Conservation (phyloP, 768 basidiomycete species). For the Suillus spraguei region DNA sequence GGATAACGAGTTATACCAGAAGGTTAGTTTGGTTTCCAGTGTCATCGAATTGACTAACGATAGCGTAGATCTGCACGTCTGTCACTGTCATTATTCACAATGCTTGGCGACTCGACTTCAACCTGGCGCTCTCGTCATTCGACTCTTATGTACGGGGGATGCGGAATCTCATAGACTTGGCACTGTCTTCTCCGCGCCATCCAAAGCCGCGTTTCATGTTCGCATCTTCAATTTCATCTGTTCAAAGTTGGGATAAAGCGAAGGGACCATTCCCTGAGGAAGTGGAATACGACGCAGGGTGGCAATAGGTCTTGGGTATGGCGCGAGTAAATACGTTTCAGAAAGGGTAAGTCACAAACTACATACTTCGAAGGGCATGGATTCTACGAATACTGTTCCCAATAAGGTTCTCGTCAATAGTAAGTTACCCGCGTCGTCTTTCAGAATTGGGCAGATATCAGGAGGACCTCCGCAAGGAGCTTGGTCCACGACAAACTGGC, state of each 20-base stretch:
- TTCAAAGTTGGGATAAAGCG: too few relatives aligned
- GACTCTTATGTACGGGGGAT: too few relatives aligned
- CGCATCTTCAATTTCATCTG: too few relatives aligned
- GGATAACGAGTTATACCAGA: conserved; percentile 21
- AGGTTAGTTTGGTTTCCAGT: conserved; percentile 8
- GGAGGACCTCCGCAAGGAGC: conserved; percentile 42
- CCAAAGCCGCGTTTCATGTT: too few relatives aligned
- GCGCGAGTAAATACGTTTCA: conserved; percentile 46
- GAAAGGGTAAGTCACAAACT: conserved; percentile 35
- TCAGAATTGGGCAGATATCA: conserved; percentile 49
- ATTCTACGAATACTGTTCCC: neutral
- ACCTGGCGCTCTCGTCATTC: too few relatives aligned
- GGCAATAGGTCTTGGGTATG: conserved; percentile 45
- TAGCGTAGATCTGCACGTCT: too few relatives aligned
- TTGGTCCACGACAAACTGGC: conserved; percentile 50
- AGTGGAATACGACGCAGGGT: conserved; percentile 19
- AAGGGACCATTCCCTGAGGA: too few relatives aligned
- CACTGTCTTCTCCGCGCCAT: too few relatives aligned
- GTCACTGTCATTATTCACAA: too few relatives aligned
- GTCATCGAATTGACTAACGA: too few relatives aligned
- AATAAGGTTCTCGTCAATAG: conserved; percentile 40
- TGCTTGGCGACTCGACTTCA: too few relatives aligned
- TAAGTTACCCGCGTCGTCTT: conserved; percentile 35
- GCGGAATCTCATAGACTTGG: too few relatives aligned
- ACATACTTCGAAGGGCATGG: neutral